Conservation (phyloP, 179 eudicot species). For the Silene noctiflora region DNA sequence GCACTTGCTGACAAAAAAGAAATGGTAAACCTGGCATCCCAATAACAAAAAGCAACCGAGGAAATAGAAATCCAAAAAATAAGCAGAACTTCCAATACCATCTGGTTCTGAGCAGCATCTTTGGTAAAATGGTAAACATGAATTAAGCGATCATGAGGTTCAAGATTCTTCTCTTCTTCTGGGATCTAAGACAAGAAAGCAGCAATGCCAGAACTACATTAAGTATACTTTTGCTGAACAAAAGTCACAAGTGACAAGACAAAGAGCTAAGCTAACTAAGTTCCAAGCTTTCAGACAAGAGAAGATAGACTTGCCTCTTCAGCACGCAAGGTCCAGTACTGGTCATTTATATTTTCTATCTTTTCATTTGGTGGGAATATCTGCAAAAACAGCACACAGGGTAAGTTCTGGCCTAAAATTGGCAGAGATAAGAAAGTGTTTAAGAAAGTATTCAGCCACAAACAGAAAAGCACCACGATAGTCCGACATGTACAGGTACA, state of each 20-base stretch:
- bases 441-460: neutral
- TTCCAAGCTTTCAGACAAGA: neutral
- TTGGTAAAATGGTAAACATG: constrained; percentile 72
- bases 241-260: neutral
- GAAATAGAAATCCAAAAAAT: neutral
- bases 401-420: constrained; percentile 11
- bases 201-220: neutral
- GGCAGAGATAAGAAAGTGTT: neutral
- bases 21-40: constrained; percentile 1
- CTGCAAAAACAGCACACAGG: constrained; percentile 35
- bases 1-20: constrained; percentile 46
- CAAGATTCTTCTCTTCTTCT: constrained; percentile 69
- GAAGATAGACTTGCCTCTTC: constrained; percentile 59
- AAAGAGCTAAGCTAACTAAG: neutral
- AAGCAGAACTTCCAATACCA: constrained; percentile 24
- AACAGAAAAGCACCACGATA: neutral
- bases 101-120: constrained; percentile 58
- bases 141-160: constrained; percentile 59
- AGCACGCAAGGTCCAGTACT: constrained; percentile 86
- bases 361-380: constrained; percentile 69
- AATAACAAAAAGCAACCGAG: neutral
- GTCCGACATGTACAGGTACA: neutral
- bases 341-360: constrained; percentile 84
- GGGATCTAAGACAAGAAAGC: constrained; percentile 47
- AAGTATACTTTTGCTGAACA: neutral